Base-by-base conservation (phyloP, 768 basidiomycete species). In the Hebeloma cylindrosporum region DNA sequence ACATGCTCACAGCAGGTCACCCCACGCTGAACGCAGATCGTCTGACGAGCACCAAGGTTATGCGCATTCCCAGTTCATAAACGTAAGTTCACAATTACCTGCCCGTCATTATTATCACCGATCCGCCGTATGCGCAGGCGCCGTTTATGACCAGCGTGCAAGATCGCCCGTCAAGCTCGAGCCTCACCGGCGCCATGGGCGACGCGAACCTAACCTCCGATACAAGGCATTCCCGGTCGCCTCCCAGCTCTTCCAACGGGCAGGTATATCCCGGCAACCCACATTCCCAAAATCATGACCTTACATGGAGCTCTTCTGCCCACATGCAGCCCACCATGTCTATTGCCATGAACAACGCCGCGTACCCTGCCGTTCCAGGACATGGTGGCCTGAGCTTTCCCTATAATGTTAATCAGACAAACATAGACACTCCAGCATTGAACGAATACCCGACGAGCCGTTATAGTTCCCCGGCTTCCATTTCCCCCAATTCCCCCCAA, bases 141-240 rank as follows among this genome's bases (percentile, higher is more conserved):
- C 46, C 60, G 31, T 71, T 66, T 51, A 53, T 63, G 47, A 46
- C 56, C 45, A 54, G 57, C 34, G 56, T 55, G 23, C 48, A 58
- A 47, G 62, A 64, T 40, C 61, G 70, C 23, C 61, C 67, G 34
- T 62, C 68, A 14, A 65, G 60, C 58, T 73, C 73, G 37, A 77
- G 71, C 42, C 66, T 88, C 45, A 78, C 77, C 20, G 82, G 81
- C 45, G 83, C 85, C 18, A 78, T 87, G 63, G 81, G 79, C 38
- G 80, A 82, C 29, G 52, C 65, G 22, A 55, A 25, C 43, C 52
- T 54, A 20, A 45, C 47, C 16, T 43, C 51, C 17, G 51, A 60
- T 7, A 53, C 59, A 11, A 43, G 59, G 43, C 48, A 53, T n/a
- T 58, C 59, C 23, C 47, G 47, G 17, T 56, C 59, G 1, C 57